Conservation (phyloP, 2,329 filamentous ascomycete species). For the Ilyonectria mors-panacis region DNA sequence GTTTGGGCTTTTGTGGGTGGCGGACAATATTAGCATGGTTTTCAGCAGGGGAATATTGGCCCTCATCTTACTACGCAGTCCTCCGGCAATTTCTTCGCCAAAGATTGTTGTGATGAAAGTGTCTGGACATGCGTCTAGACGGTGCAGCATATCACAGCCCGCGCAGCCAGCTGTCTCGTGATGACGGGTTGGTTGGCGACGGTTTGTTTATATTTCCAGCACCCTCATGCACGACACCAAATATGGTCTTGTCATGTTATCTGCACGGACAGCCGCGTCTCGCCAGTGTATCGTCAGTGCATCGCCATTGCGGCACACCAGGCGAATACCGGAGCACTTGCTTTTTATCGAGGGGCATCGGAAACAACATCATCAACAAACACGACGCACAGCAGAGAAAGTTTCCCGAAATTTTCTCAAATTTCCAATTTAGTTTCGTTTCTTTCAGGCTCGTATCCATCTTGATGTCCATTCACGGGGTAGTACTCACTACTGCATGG, state of each 20-base stretch:
- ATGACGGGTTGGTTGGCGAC: not conserved
- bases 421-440: not conserved
- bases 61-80: not conserved
- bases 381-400: not conserved
- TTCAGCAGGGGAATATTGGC: not conserved
- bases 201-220: not conserved
- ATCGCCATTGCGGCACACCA: not conserved
- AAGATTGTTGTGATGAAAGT: not conserved
- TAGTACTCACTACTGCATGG: too few species aligned
- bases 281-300: not conserved
- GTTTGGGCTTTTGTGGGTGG: constrained; percentile 31
- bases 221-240: constrained; percentile 16
- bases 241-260: not conserved
- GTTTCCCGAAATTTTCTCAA: not conserved
- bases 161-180: not conserved
- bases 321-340: constrained; percentile 6
- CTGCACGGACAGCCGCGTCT: constrained; percentile 14
- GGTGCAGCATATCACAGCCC: not conserved
- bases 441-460: too few species aligned
- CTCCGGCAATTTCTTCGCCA: not conserved
- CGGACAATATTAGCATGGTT: constrained; percentile 11
- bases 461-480: not conserved
- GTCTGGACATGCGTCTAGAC: not conserved
- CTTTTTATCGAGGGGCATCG: constrained; percentile 7
- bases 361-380: not conserved